Conservation (phyloP, 2,329 filamentous ascomycete species). For the Apiospora pterosperma region DNA sequence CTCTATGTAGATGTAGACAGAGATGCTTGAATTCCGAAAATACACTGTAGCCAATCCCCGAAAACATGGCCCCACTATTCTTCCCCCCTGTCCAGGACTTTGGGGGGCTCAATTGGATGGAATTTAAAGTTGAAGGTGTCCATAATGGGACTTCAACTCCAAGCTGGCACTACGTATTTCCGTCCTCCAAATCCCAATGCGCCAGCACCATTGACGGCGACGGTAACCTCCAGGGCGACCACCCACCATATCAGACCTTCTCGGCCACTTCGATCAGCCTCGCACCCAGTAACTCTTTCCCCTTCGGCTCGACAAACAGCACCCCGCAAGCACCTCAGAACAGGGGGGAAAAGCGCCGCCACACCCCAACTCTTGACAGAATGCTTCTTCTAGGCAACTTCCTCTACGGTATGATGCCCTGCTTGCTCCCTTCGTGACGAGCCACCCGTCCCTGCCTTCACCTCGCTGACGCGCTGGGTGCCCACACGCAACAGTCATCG, state of each 20-base stretch:
- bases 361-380: neutral
- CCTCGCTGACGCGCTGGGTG: neutral
- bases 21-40: neutral
- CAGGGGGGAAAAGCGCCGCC: neutral
- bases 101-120: neutral
- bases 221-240: neutral
- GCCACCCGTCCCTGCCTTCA: too few species aligned
- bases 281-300: neutral
- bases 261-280: neutral
- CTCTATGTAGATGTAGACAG: neutral
- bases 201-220: neutral
- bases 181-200: neutral
- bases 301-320: neutral
- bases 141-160: neutral
- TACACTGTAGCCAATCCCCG: neutral
- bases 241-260: neutral
- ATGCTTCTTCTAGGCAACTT: slow-evolving; percentile 73
- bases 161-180: neutral
- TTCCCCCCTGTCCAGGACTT: neutral
- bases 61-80: neutral
- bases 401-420: slow-evolving; percentile 60
- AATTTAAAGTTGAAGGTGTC: neutral
- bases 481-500: slow-evolving; percentile 54
- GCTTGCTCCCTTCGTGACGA: too few species aligned
- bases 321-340: too few species aligned